Conservation (phyloP, 257 asterid genomes). For the Solanum bulbocastanum region DNA sequence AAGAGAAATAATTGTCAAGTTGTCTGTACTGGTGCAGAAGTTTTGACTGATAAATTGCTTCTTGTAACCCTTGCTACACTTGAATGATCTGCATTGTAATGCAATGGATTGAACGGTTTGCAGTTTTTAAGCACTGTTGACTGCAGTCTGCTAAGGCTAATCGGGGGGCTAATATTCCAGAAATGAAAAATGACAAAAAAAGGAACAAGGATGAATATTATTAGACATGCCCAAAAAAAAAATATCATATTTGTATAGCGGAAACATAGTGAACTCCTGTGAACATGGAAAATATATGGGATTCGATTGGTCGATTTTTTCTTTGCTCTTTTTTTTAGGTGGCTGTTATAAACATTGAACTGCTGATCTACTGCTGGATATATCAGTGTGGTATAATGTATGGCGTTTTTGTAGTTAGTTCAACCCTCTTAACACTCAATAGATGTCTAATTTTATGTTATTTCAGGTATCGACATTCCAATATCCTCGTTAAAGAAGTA, state of each 20-base stretch:
- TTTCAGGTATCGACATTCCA: conserved; percentile 64
- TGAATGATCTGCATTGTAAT: neutral
- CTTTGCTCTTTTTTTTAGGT: neutral
- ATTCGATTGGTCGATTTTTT: neutral
- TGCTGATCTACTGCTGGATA: neutral
- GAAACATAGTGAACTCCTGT: neutral
- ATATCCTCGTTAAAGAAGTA: conserved; percentile 57
- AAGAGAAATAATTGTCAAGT: neutral
- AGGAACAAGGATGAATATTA: neutral
- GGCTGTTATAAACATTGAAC: conserved; percentile 1
- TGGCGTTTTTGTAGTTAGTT: neutral
- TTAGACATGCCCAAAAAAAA: neutral
- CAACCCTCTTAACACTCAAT: neutral
- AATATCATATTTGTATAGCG: neutral
- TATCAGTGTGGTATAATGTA: neutral
- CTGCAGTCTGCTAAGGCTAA: neutral
- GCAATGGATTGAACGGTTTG: neutral
- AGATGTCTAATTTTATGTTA: neutral
- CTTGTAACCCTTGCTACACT: neutral
- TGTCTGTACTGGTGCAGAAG: neutral
- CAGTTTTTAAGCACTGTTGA: neutral
- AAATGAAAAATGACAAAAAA: neutral
- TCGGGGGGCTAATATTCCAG: neutral
- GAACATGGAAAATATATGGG: neutral
- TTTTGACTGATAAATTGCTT: neutral